Evolutionary conservation across 1,284 basidiomycete species (phyloP).

Genomic region (Mycosarcoma mackinlayi): DNA sequence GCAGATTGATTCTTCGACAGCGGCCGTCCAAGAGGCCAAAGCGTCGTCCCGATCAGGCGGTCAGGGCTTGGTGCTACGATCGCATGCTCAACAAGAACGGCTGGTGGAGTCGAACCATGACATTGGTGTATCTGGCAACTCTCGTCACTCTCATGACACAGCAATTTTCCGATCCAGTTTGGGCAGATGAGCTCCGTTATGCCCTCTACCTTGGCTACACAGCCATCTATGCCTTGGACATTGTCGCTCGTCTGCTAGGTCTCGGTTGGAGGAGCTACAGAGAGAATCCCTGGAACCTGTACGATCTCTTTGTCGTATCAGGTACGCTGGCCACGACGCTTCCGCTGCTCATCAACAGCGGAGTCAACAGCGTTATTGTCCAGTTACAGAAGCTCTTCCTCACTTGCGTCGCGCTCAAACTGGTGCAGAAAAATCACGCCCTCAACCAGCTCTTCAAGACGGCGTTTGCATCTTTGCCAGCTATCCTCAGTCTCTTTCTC

Average conservation of each 20-base stretch:
- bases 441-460: slow-evolving; percentile 98
- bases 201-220: slow-evolving; percentile 82
- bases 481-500: slow-evolving; percentile 84
- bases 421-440: slow-evolving; percentile 87
- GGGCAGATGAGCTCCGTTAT: slow-evolving; percentile 78
- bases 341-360: slow-evolving; percentile 67
- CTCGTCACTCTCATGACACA: slow-evolving; percentile 88
- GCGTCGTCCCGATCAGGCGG: slow-evolving; percentile 72
- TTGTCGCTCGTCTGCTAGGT: slow-evolving; percentile 81
- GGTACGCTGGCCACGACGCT: slow-evolving; percentile 89
- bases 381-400: slow-evolving; percentile 95
- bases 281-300: slow-evolving; percentile 85
- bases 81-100: slow-evolving; percentile 90
- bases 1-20: slow-evolving; percentile 88
- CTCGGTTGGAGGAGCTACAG: slow-evolving; percentile 86
- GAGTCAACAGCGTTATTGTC: slow-evolving; percentile 58
- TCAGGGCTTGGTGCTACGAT: slow-evolving; percentile 90
- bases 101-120: slow-evolving; percentile 89
- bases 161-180: slow-evolving; percentile 75
- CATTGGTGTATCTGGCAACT: slow-evolving; percentile 83
- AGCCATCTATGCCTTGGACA: slow-evolving; percentile 81
- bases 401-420: slow-evolving; percentile 90
- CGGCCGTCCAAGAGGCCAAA: slow-evolving; percentile 84
- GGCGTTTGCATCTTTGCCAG: slow-evolving; percentile 85
- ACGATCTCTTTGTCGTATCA: slow-evolving; percentile 83